phyloP scores from a whole-genome alignment of 345 rosid species.

The Passiflora organensis region DNA sequence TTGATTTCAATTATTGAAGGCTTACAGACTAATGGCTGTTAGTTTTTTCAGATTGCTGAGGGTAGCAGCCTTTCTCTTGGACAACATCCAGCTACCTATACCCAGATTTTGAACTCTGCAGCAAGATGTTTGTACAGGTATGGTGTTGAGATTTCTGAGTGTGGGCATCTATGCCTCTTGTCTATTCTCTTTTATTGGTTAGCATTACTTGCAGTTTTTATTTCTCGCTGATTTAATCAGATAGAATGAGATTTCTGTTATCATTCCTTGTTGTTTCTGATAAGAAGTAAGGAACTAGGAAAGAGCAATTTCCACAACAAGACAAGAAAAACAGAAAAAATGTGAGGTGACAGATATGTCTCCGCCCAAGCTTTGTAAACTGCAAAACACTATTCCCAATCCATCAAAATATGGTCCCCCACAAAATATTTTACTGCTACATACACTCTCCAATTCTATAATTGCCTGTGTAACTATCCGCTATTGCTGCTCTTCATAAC shows the following conservation, averaged over 20 bases:
- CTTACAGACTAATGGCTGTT: constrained; percentile 1
- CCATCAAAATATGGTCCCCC: too few species aligned
- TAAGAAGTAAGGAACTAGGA: too few species aligned
- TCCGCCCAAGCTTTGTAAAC: not conserved
- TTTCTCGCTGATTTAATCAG: not conserved
- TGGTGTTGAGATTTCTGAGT: constrained; percentile 15
- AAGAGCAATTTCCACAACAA: not conserved
- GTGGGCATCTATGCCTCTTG: constrained; percentile 1
- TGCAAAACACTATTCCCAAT: not conserved
- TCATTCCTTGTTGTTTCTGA: not conserved
- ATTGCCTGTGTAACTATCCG: too few species aligned
- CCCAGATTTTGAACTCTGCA: constrained; percentile 55
- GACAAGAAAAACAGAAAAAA: not conserved
- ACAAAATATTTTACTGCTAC: too few species aligned
- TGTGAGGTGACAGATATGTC: too few species aligned
- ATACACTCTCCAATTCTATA: too few species aligned
- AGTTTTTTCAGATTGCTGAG: constrained; percentile 60
- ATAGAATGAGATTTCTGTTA: not conserved
- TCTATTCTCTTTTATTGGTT: too few species aligned
- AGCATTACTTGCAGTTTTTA: too few species aligned
- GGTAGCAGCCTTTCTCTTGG: constrained; percentile 42
- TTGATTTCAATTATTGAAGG: not conserved
- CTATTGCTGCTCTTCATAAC: too few species aligned
- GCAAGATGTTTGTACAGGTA: constrained; percentile 86
- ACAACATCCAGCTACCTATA: constrained; percentile 68